These are phyloP conservation scores for Rauvolfia tetraphylla DNA, from an alignment of 257 asterid species.

Conservation along the genomic window DNA sequence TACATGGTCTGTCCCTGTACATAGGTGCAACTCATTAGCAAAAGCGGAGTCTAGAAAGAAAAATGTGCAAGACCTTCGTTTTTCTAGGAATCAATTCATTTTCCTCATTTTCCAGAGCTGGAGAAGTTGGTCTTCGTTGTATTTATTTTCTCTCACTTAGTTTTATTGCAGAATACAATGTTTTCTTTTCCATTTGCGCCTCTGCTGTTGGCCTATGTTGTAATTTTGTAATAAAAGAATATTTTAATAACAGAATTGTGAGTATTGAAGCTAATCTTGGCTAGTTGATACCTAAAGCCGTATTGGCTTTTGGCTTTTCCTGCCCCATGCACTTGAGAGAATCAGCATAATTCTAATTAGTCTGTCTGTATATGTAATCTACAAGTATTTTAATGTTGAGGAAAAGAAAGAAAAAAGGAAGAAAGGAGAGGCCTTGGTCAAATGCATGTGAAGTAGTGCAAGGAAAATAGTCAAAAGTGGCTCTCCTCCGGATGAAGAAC, in stretches of 20 bases:
- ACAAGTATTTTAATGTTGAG: no score
- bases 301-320: no score
- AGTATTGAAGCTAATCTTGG: constrained; percentile 1
- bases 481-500: no score
- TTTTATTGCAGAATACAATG: not conserved
- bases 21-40: constrained; percentile 3
- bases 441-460: no score
- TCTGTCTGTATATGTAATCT: no score
- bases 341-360: no score
- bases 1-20: not conserved
- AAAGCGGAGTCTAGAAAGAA: not conserved
- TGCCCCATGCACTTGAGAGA: no score
- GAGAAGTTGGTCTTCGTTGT: not conserved
- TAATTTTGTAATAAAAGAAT: not conserved
- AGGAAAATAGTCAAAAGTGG: no score
- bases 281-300: not conserved
- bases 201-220: not conserved
- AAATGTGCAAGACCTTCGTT: not conserved
- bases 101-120: not conserved
- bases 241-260: not conserved
- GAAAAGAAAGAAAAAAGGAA: no score
- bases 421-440: no score
- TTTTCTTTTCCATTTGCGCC: not conserved
- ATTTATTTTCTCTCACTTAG: not conserved
- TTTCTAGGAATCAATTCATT: not conserved